Percentiles rank a stretch among this genome's conserved stretches.
Conservation (phyloP, 805 yeast species). For the Ogataea glucozyma region DNA sequence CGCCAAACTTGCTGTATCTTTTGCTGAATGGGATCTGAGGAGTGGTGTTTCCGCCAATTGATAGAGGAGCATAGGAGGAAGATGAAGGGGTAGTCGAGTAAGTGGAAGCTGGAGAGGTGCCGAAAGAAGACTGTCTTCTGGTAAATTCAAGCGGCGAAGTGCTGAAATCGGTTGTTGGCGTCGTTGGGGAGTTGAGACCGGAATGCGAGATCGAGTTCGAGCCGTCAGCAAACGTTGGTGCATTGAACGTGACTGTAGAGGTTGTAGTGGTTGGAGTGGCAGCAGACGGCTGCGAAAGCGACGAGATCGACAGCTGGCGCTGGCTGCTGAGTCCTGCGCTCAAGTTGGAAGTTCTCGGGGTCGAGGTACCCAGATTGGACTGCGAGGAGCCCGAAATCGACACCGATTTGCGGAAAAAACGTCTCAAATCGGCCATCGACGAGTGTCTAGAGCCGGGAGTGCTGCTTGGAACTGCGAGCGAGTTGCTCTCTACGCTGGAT, state of each 20-base stretch:
- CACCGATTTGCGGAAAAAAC: slow-evolving; percentile 62
- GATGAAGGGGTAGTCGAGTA: slow-evolving; percentile 11
- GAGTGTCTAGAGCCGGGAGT: slow-evolving; percentile 60
- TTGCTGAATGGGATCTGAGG: slow-evolving; percentile 65
- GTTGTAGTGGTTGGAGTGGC: slow-evolving; percentile 16
- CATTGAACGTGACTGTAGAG: slow-evolving; percentile 18
- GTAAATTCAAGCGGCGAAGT: slow-evolving; percentile 25
- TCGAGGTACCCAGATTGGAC: slow-evolving; percentile 20
- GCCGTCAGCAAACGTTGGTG: slow-evolving; percentile 13
- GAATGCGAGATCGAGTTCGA: slow-evolving; percentile 1
- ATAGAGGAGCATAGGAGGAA: slow-evolving; percentile 21
- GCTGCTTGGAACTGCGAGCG: slow-evolving; percentile 4
- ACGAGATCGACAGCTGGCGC: slow-evolving; percentile 25
- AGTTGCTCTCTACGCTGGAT: slow-evolving; percentile 30
- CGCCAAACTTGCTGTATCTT: slow-evolving; percentile 79
- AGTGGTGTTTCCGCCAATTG: slow-evolving; percentile 41
- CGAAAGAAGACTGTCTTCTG: slow-evolving; percentile 14
- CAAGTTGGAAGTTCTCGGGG: slow-evolving; percentile 35
- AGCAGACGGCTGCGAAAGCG: slow-evolving; percentile 15
- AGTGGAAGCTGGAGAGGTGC: slow-evolving; percentile 17
- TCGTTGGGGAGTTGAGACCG: slow-evolving; percentile 11
- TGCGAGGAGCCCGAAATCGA: slow-evolving; percentile 24
- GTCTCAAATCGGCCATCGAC: slow-evolving; percentile 75
- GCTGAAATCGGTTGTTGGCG: slow-evolving; percentile 20
- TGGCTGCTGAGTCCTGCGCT: slow-evolving; percentile 39